Conservation (phyloP, 176 grass and related monocot genomes). For the Oryza glaberrima region DNA sequence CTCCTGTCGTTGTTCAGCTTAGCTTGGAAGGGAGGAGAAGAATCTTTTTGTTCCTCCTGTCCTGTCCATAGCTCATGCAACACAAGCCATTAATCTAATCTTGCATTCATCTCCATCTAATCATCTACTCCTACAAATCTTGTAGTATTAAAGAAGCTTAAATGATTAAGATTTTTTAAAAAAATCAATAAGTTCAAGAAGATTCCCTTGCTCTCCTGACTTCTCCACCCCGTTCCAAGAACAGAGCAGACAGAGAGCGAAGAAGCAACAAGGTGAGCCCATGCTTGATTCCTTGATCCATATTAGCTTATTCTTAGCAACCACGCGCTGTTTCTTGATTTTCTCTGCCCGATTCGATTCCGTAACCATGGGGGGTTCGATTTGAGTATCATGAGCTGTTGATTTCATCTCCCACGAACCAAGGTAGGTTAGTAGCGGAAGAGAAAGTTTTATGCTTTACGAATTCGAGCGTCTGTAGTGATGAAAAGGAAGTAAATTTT, state of each 20-base stretch:
- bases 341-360: not conserved
- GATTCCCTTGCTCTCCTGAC: not conserved
- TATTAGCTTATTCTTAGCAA: constrained; percentile 6
- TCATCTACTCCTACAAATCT: constrained; percentile 3
- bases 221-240: constrained; percentile 22
- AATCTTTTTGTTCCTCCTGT: not conserved
- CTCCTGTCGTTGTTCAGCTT: constrained; percentile 11
- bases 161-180: not conserved
- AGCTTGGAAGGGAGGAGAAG: constrained; percentile 29
- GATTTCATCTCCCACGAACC: not conserved
- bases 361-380: not conserved
- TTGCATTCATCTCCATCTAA: not conserved
- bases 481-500: not conserved
- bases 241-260: not conserved
- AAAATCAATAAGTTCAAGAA: not conserved
- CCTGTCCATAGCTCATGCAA: too few relatives aligned
- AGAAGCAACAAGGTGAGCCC: constrained; percentile 42
- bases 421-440: not conserved
- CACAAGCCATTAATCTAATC: not conserved
- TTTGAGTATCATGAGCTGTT: not conserved
- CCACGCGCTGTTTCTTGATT: not conserved
- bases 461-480: not conserved
- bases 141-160: not conserved
- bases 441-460: not conserved
- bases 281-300: constrained; percentile 12